Conservation (phyloP, 2,329 filamentous ascomycete genomes). For the Epichloe amarillans region DNA sequence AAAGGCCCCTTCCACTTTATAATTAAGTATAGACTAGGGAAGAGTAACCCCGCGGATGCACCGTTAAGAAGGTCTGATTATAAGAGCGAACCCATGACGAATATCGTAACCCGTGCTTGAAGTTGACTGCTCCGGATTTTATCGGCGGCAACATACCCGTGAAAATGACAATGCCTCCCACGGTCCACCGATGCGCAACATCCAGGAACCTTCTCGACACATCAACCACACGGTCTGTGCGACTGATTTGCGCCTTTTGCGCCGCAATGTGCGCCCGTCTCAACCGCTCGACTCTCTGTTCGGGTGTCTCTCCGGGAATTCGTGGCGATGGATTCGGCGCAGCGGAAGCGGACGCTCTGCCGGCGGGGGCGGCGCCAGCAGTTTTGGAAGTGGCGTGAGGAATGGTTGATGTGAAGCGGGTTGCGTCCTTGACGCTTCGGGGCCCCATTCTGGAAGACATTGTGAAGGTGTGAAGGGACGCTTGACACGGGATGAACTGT, state of each 20-base stretch:
- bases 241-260: conserved; percentile 42
- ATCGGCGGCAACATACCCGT: conserved; percentile 31
- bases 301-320: conserved; percentile 44
- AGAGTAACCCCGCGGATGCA: too few species aligned
- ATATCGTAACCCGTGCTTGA: too few species aligned
- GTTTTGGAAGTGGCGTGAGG: conserved; percentile 55
- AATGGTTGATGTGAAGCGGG: conserved; percentile 46
- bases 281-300: conserved; percentile 55
- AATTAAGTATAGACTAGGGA: too few species aligned
- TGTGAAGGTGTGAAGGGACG: background rate
- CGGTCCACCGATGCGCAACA: conserved; percentile 41
- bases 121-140: background rate
- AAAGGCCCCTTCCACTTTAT: too few species aligned
- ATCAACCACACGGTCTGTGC: conserved; percentile 36
- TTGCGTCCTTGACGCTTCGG: conserved; percentile 66
- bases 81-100: too few species aligned
- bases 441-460: conserved; percentile 36
- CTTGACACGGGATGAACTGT: background rate
- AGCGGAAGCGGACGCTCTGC: conserved; percentile 12
- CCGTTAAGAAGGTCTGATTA: too few species aligned
- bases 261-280: conserved; percentile 56
- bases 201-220: conserved; percentile 38
- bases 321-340: conserved; percentile 16
- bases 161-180: conserved; percentile 40
- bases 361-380: conserved; percentile 22